phyloP scores from a whole-genome alignment of 2,329 filamentous ascomycete genomes.

The Blumeriella jaapii region DNA sequence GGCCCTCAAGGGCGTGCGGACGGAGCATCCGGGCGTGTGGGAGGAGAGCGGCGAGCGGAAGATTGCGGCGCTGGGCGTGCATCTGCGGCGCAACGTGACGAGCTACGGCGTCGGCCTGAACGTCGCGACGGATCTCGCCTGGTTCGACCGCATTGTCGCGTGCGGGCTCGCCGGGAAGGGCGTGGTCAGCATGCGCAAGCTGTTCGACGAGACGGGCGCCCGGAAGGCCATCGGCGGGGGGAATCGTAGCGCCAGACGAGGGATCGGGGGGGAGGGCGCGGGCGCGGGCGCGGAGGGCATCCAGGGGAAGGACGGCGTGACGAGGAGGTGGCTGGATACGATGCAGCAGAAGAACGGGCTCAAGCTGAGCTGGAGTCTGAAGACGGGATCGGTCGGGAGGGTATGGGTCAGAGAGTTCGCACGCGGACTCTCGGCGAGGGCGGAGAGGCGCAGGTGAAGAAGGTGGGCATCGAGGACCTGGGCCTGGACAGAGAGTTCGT shows the following conservation, averaged over 20 bases:
- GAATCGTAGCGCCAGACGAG: not conserved
- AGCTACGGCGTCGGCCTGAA: constrained; percentile 79
- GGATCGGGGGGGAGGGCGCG: not conserved
- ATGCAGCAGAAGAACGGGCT: constrained; percentile 1
- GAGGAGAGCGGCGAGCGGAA: constrained; percentile 42
- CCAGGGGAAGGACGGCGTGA: not conserved
- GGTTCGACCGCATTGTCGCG: constrained; percentile 69
- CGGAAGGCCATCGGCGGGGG: constrained; percentile 1
- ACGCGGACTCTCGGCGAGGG: constrained; percentile 11
- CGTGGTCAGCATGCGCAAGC: constrained; percentile 54
- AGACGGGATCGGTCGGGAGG: constrained; percentile 7
- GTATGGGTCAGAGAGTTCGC: constrained; percentile 17
- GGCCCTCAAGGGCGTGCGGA: constrained; percentile 50
- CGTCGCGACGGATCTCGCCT: constrained; percentile 50
- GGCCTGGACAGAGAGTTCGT: constrained; percentile 3
- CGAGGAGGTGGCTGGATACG: constrained; percentile 4
- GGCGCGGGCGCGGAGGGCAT: not conserved
- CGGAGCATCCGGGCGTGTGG: constrained; percentile 44
- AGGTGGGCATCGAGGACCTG: constrained; percentile 7
- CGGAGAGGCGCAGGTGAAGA: constrained; percentile 6
- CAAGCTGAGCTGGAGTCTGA: constrained; percentile 8
- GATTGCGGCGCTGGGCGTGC: constrained; percentile 86
- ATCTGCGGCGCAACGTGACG: constrained; percentile 72
- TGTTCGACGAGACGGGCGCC: constrained; percentile 29
- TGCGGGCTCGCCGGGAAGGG: constrained; percentile 75